A percentile compares a stretch with the other conserved stretches of the same genome.
Evolutionary conservation across 306 rosid species (phyloP).

Genomic region (Inga oerstediana): DNA sequence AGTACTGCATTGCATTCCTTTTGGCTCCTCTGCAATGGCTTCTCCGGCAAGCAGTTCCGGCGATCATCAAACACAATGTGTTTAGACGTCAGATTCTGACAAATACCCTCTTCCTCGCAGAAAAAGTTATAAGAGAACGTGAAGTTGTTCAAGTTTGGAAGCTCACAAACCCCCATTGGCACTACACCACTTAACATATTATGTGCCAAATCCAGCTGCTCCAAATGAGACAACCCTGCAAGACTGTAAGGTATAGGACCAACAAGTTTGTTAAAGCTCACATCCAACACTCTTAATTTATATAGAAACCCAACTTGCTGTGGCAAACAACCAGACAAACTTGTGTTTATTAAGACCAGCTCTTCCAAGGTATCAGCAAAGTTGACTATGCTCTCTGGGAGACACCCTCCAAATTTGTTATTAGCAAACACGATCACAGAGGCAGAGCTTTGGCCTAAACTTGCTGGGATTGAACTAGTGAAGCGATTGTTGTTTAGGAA

Average conservation of each 20-base stretch:
- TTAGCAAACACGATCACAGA: slow-evolving; percentile 80
- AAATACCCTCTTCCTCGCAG: slow-evolving; percentile 82
- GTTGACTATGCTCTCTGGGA: slow-evolving; percentile 65
- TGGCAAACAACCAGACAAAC: slow-evolving; percentile 81
- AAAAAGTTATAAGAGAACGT: slow-evolving; percentile 75
- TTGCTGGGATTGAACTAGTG: slow-evolving; percentile 52
- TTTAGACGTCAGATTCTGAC: slow-evolving; percentile 53
- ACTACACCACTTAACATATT: slow-evolving; percentile 71
- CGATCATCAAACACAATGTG: slow-evolving; percentile 49
- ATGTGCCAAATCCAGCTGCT: slow-evolving; percentile 71
- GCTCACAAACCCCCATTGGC: slow-evolving; percentile 61
- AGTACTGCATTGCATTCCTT: slow-evolving; percentile 48
- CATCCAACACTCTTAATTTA: slow-evolving; percentile 78
- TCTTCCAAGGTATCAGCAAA: slow-evolving; percentile 75
- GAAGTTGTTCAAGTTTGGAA: slow-evolving; percentile 74
- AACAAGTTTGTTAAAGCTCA: slow-evolving; percentile 62
- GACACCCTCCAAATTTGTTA: slow-evolving; percentile 77
- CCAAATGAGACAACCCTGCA: slow-evolving; percentile 78
- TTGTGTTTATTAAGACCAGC: slow-evolving; percentile 65
- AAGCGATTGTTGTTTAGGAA: slow-evolving; percentile 79
- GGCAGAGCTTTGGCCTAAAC: slow-evolving; percentile 50
- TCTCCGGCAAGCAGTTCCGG: slow-evolving; percentile 69
- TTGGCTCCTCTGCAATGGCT: slow-evolving; percentile 53
- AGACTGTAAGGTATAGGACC: slow-evolving; percentile 90
- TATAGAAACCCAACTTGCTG: slow-evolving; percentile 83